Conservation (phyloP, 495 filamentous ascomycete genomes). For the Cetradonia linearis region DNA sequence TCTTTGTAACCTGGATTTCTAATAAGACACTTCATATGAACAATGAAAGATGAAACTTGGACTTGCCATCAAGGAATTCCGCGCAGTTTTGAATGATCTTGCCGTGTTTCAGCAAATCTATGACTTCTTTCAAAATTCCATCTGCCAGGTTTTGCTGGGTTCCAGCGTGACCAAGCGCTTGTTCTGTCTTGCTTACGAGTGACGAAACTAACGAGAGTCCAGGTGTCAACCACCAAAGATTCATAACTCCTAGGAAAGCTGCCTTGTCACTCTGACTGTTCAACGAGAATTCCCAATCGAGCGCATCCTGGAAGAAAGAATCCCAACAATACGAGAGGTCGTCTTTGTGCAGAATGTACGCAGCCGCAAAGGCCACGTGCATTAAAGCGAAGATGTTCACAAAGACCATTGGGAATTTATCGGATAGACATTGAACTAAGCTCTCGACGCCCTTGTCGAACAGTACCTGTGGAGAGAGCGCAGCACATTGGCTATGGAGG, state of each 20-base stretch:
- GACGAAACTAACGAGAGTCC: neutral
- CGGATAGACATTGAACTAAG: neutral
- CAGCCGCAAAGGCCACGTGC: conserved; percentile 9
- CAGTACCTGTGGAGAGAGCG: neutral
- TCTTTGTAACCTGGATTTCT: neutral
- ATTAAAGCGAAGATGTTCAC: conserved; percentile 6
- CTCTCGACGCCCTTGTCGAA: neutral
- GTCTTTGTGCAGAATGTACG: conserved; percentile 1
- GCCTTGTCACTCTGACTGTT: neutral
- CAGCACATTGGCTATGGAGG: neutral
- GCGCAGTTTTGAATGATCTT: neutral
- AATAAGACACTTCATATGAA: neutral
- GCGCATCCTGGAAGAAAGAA: conserved; percentile 7
- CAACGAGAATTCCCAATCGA: conserved; percentile 1
- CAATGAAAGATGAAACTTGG: neutral
- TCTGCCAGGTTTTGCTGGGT: neutral
- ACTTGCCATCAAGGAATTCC: conserved; percentile 4
- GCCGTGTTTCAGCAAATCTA: neutral
- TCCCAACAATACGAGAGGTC: neutral
- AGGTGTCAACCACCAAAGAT: neutral
- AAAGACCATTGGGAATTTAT: neutral
- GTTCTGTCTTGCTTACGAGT: neutral
- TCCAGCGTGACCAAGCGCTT: neutral
- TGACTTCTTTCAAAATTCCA: neutral
- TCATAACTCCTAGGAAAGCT: conserved; percentile 2